A percentile compares a stretch with the other conserved stretches of the same genome.
Conservation (phyloP, 2,329 filamentous ascomycete genomes). For the Corinectria fuckeliana region DNA sequence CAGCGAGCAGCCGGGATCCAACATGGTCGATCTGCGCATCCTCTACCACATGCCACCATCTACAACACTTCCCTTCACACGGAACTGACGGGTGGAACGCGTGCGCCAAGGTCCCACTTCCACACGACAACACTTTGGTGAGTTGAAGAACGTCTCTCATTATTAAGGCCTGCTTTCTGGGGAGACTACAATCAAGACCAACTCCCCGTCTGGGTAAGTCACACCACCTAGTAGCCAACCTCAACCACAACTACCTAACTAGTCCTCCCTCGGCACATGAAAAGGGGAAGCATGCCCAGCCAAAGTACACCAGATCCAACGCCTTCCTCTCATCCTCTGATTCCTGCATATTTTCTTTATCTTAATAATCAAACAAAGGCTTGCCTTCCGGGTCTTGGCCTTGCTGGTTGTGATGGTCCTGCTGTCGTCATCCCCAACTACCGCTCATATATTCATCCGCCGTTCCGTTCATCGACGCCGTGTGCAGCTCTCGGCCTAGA, state of each 20-base stretch:
- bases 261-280: background rate
- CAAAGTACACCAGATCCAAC: slow-evolving; percentile 19
- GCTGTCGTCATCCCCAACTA: slow-evolving; percentile 2
- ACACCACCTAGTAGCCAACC: background rate
- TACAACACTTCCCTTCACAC: background rate
- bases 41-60: background rate
- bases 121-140: background rate
- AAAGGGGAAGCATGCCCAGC: slow-evolving; percentile 4
- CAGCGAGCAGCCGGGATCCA: background rate
- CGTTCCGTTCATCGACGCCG: background rate
- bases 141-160: background rate
- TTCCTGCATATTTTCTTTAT: slow-evolving; percentile 7
- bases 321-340: slow-evolving; percentile 8
- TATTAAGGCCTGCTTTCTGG: background rate
- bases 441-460: slow-evolving; percentile 1
- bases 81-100: background rate
- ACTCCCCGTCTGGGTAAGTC: background rate
- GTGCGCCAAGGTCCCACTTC: background rate
- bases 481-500: background rate
- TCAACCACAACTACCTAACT: background rate
- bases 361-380: slow-evolving; percentile 3
- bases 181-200: slow-evolving; percentile 2
- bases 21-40: too few species aligned
- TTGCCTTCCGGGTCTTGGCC: background rate
- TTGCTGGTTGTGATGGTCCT: background rate